Evolutionary conservation across 352 stramenopile genomes (phyloP), one percentile per base, ranked within the genome.

Genomic region (Phytopythium sindhum): DNA sequence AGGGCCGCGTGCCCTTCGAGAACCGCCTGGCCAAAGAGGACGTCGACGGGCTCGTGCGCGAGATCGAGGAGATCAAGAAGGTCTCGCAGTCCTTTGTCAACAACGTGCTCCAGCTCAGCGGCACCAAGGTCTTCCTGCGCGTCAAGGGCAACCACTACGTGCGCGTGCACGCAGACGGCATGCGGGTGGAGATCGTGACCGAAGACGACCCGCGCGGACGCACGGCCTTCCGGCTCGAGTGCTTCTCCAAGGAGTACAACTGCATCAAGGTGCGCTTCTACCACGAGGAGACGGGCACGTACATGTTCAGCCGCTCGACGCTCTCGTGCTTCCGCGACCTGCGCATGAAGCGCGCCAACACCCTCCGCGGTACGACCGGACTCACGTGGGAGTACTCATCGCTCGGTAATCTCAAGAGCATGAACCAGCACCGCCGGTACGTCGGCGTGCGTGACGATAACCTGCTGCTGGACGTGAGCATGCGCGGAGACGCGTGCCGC

Each of bases 371-470:
- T 54, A 90, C 80, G 52, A 79, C 83, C 0, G 86, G 86, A 0
- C 68, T 93, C 11, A 81, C 86, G 51, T 95, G 84, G 84, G 86
- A 93, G 57, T 91, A 93, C 57, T 93, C 84, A 29, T 87, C 84
- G 4, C 73, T 89, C 2, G 86, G 86, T 21, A 81, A 92, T 61
- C 73, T 95, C 35, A 86, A 91, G 65, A 95, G 86, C 70, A 93
- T 95, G 86, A 95, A 93, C 73, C 87, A 96, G 70, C 87, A 96
- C 59, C 83, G 87, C 47, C 79, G 87, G 44, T 96, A 94, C 64
- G 81, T 96, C 24, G 87, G 85, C 31, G 74, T 83, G 45, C 82
- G 86, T 3, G 73, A 91, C 33, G 85, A 96, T 60, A 71, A 75
- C 29, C 65, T 93, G 35, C 64, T 96, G 26, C 61, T 94, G 28